Evolutionary conservation across 257 asterid genomes (phyloP), one percentile per base, ranked within the genome.

Genomic region (Haberlea rhodopensis): DNA sequence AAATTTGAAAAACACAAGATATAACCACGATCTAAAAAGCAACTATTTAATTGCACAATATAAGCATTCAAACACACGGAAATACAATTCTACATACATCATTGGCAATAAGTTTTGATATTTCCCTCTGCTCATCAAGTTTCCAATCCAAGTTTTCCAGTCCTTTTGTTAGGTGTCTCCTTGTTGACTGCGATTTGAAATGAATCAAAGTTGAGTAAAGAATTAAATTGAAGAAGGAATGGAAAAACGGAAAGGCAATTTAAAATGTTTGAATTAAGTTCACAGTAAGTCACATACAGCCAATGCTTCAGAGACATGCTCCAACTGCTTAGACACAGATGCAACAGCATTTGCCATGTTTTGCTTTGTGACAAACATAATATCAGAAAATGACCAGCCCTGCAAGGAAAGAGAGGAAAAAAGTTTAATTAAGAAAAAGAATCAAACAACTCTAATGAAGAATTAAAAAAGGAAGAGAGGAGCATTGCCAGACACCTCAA

Each of bases 331-430:
- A 10, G 95, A 85, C 57, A 87, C 95, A 27, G 94, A 23, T 63
- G 84, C 83, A 69, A 87, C 95, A 74, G 95, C 95, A 80, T 73
- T 87, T 57, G 84, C 90, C 95, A 87, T 85, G 71, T 85, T 87
- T 70, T 80, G 76, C 79, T 87, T 87, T 29, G 94, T 87, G 29
- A 87, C 95, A 78, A 70, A 87, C 95, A 87, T 83, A 53, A 85
- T 70, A 76, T 87, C 94, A 31, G 95, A 83, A 62, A 87, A 75
- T 60, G 94, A 87, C 84, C 75, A 78, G 29, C 90, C 94, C 95
- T 85, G 84, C 65, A 62, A 61, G 19, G n/a, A 25, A 77, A 52
- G 69, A 56, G 20, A 63, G 64, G 13, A 46, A 31, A 37, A 37
- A 60, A 29, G 29, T 53, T 51, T 54, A 70, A 32, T 68, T 18